Percentiles rank a stretch among this genome's conserved stretches.
These are phyloP conservation scores for Coffea humblotiana DNA, from an alignment of 305 asterid genomes.

Conservation along the genomic window DNA sequence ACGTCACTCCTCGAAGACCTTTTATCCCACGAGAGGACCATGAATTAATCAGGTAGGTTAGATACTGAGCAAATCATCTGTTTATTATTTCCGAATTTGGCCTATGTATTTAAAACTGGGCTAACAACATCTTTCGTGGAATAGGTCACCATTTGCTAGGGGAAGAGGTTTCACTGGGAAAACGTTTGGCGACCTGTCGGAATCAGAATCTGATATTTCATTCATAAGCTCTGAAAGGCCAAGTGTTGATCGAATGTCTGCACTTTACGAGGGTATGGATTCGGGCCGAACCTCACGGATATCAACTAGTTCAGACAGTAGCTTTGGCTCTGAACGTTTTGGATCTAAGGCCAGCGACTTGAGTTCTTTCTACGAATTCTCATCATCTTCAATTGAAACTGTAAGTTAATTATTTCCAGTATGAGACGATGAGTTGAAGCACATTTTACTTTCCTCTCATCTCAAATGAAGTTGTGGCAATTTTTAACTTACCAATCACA, in stretches of 20 bases:
- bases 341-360: conserved; percentile 50
- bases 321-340: conserved; percentile 54
- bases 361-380: conserved; percentile 49
- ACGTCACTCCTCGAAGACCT: conserved; percentile 39
- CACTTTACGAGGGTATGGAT: conserved; percentile 50
- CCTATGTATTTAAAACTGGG: background rate
- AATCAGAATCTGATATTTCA: conserved; percentile 70
- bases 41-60: conserved; percentile 35
- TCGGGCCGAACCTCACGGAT: conserved; percentile 44
- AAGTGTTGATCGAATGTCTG: conserved; percentile 58
- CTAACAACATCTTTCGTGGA: conserved; percentile 14
- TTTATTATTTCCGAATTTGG: too few relatives aligned
- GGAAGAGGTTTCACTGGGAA: conserved; percentile 40
- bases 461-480: too few relatives aligned
- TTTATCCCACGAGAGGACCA: conserved; percentile 31
- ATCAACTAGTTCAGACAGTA: conserved; percentile 76
- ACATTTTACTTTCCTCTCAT: too few relatives aligned
- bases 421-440: too few relatives aligned
- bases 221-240: conserved; percentile 81
- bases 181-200: conserved; percentile 53
- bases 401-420: conserved; percentile 35
- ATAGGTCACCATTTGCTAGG: conserved; percentile 55
- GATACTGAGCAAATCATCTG: too few relatives aligned
- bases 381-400: conserved; percentile 57
- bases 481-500: too few relatives aligned